Percentiles rank a stretch among this genome's conserved stretches.
These are phyloP conservation scores for Vitis vinifera DNA, from an alignment of 164 flowering plant species.

Conservation along the genomic window ASM3070453v1 NC_081810.1:21371001-21371500, in stretches of 20 bases:
- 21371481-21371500: conserved; percentile 87
- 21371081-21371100: not conserved
- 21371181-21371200: not conserved
- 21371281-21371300: no score
- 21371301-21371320: no score
- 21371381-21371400: conserved; percentile 89
- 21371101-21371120: not conserved
- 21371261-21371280: no score
- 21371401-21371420: conserved; percentile 99
- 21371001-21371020: no score
- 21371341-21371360: conserved; percentile 42
- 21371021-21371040: no score
- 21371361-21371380: conserved; percentile 99
- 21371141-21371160: not conserved
- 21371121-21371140: not conserved
- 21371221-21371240: not conserved
- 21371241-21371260: no score
- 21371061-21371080: not conserved
- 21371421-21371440: conserved; percentile 99
- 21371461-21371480: conserved; percentile 96
- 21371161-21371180: not conserved
- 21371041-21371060: no score
- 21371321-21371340: not conserved
- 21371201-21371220: not conserved
- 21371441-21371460: conserved; percentile 97